Evolutionary conservation across 306 rosid genomes (phyloP), one percentile per base, ranked within the genome.

Genomic region (Psophocarpus tetragonolobus): DNA sequence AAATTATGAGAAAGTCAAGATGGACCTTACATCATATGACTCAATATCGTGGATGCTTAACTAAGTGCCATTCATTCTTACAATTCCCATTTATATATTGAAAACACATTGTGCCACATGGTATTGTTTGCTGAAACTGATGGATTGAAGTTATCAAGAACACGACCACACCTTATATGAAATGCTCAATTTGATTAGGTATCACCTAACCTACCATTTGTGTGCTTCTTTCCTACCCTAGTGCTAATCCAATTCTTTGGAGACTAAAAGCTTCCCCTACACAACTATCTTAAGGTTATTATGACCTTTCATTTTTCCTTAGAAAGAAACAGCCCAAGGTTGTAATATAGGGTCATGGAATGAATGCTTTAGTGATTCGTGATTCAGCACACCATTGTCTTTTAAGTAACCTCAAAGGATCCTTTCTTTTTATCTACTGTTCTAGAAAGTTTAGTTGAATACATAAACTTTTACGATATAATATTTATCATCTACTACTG

Each of bases 121-220:
- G 47, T 30, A 75, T 30, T 58, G 42, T 44, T 42, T 74, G 45
- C 58, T 27, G 33, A 75, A 41, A 61, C 42, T 74, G 30, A 10
- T 74, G 68, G 26, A 26, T 51, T 32, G 36, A 68, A 56, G 20
- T 44, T 30, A 30, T 62, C 27, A 26, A 27, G 61, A 51, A 41
- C 21, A 41, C 21, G 67, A 27, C 17, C 39, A 48, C 35, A 24
- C 24, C 23, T 71, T 26, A 10, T 63, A 17, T 26, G 13, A 27
- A n/a, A 26, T 18, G 14, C 14, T 6, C 11, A 42, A 26, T 56
- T 56, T 24, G 29, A 57, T 39, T 57, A 57, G 30, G 41, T 39
- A 11, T 72, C 3, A 26, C 68, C 54, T 39, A 38, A 56, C 13
- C 6, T 41, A 15, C 76, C 14, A 18, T 48, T 8, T 9, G 5